A percentile compares a stretch with the other conserved stretches of the same genome.
Evolutionary conservation across 2,329 filamentous ascomycete genomes (phyloP).

Genomic region (Epichloe gansuensis): DNA sequence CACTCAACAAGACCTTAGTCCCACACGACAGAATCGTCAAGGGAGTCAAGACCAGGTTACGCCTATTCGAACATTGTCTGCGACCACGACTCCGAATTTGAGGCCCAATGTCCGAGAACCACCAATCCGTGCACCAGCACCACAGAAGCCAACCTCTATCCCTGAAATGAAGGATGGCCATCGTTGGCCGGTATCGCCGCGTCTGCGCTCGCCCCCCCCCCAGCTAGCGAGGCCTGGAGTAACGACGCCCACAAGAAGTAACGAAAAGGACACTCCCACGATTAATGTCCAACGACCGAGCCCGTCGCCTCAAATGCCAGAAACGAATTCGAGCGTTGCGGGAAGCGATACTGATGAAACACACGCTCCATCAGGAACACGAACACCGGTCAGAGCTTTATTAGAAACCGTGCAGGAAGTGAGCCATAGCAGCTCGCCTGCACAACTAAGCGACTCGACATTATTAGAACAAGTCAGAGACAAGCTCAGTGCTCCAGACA

Average conservation of each 20-base stretch:
- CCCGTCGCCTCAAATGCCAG: constrained; percentile 31
- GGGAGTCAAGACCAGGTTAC: constrained; percentile 47
- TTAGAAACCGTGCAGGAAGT: constrained; percentile 89
- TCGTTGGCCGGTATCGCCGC: constrained; percentile 66
- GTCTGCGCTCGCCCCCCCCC: constrained; percentile 65
- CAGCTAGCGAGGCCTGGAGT: constrained; percentile 32
- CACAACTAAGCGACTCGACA: constrained; percentile 29
- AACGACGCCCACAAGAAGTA: constrained; percentile 28
- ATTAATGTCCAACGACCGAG: constrained; percentile 41
- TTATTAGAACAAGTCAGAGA: constrained; percentile 38
- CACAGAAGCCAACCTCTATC: constrained; percentile 45
- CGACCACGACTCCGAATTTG: constrained; percentile 53
- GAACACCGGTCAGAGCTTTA: constrained; percentile 48
- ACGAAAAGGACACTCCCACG: constrained; percentile 36
- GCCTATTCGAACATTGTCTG: constrained; percentile 54
- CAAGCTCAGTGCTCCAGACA: constrained; percentile 29
- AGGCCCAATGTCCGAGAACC: constrained; percentile 48
- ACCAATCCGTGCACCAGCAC: constrained; percentile 45
- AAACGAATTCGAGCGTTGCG: constrained; percentile 24
- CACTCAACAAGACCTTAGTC: constrained; percentile 51
- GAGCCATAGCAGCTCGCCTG: constrained; percentile 62
- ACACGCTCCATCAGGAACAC: constrained; percentile 36
- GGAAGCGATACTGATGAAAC: constrained; percentile 42
- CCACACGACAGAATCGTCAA: constrained; percentile 37
- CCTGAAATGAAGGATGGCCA: constrained; percentile 43